Evolutionary conservation across 805 yeast species (phyloP).

Genomic region (Zygotorulaspora sp.): DNA sequence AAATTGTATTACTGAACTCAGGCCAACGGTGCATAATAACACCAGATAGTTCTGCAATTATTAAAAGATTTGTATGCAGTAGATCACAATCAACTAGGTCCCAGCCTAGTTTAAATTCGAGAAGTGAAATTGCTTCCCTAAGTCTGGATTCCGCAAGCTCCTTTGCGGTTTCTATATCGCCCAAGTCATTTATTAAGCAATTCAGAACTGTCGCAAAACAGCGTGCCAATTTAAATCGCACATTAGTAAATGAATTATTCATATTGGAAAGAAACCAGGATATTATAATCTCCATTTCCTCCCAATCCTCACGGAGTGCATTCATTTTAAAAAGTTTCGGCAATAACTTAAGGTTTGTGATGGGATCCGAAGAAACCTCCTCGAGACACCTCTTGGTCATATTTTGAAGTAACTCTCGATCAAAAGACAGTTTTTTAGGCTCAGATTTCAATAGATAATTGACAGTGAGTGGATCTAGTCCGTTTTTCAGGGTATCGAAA

Average conservation of each 20-base stretch:
- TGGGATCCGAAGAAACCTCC: slow-evolving; percentile 4
- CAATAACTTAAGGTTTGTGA: slow-evolving; percentile 16
- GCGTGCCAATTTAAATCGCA: slow-evolving; percentile 65
- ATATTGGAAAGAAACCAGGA: slow-evolving; percentile 44
- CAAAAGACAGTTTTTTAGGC: slow-evolving; percentile 2
- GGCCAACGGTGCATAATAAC: slow-evolving; percentile 14
- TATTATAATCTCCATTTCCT: slow-evolving; percentile 45
- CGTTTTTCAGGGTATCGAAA: slow-evolving; percentile 5
- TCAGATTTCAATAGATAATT: slow-evolving; percentile 18
- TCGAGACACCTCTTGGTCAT: slow-evolving; percentile 10
- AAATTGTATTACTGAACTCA: slow-evolving; percentile 8
- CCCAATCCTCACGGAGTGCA: slow-evolving; percentile 32
- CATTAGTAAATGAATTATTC: slow-evolving; percentile 47
- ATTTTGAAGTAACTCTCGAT: slow-evolving; percentile 4
- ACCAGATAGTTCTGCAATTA: slow-evolving; percentile 34
- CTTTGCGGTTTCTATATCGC: slow-evolving; percentile 17
- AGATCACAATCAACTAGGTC: slow-evolving; percentile 29
- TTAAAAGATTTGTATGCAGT: slow-evolving; percentile 36
- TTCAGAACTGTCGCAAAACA: slow-evolving; percentile 48
- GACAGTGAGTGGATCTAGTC: slow-evolving; percentile 17
- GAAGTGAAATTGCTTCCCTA: slow-evolving; percentile 18
- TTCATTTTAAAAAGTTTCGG: slow-evolving; percentile 27
- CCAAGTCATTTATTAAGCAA: slow-evolving; percentile 31
- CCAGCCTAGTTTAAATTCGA: slow-evolving; percentile 9
- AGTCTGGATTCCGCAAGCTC: slow-evolving; percentile 31